Base-by-base conservation (phyloP, 2,329 filamentous ascomycete species). In the Diplocarpon rosae region DNA sequence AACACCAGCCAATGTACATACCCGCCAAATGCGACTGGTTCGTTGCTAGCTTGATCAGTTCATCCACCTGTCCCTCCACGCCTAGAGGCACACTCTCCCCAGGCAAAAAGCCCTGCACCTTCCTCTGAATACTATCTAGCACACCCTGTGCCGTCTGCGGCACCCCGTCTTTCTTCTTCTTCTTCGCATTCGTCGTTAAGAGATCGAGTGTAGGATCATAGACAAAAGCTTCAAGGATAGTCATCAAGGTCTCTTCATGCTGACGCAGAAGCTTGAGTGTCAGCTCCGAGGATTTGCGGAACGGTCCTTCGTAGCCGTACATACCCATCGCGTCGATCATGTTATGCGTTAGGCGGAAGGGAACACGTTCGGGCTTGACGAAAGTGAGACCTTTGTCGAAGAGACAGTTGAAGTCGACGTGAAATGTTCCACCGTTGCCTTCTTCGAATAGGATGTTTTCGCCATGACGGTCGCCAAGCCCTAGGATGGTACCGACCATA, bases 401-500 rank as follows among this genome's bases (percentile, higher is more conserved):
- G 4, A 98, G 78, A 64, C 93, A 98, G 67, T 98, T 98, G 73
- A 99, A 98, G 66, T 98, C 92, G 37, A 99, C 93, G 65, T 99
- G 92, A 65, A 98, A 85, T 2, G 94, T 80, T 41, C 90, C 90
- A 36, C 93, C 92, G 52, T 88, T 93, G 45, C 85, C 83, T 67
- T 96, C 87, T 63, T 96, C 88, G 28, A 98, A 79, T 27, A 95
- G 76, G 44, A 99, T 86, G 64, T 99, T 99, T 64, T 98, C 92
- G 47, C 90, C 90, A 65, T 99, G 92, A 3, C 92, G 81, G 65
- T 99, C 92, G 32, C 92, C 92, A 0, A 99, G 72, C 0, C 84
- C 92, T 4, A 99, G 75, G 39, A 96, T 89, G 45, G 94, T 93
- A 39, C 92, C 92, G 4, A 95, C 87, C 77, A 99, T 98, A n/a